Evolutionary conservation across 1,284 basidiomycete species (phyloP), one percentile per base, ranked within the genome.

Genomic region (Irpex lacteus): DNA sequence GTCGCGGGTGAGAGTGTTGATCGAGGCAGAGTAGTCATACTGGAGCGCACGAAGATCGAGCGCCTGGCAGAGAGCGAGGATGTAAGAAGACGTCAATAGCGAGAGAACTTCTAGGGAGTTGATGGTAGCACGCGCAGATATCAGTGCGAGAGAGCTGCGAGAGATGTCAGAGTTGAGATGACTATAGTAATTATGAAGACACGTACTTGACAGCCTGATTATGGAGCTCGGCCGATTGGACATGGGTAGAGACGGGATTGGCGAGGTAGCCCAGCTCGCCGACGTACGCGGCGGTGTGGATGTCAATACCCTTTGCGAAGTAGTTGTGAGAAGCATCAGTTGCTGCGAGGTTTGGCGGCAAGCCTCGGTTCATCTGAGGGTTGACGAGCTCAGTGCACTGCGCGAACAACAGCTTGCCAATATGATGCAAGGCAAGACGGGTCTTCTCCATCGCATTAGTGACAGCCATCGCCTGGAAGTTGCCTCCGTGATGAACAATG

Each of bases 381-480:
- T 95, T 94, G 70, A 91, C 79, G 32, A 95, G 81, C 74, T 96
- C 94, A 0, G 94, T 92, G 70, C 87, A 84, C 74, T 96, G 94
- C 15, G 91, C 83, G 74, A 95, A 96, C 64, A 93, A 78, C 58
- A 96, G 78, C 75, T 94, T 93, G 65, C 93, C 94, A 63, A 95
- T 84, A 70, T 94, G 91, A 68, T 93, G 86, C 36, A 96, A 79
- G 2, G 90, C 84, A 50, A 95, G 85, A 18, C 94, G 88, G 4
- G 91, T 91, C 75, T 94, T 92, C 75, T 96, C 94, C 89, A 95
- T 94, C 4, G 90, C 89, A 64, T 93, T 94, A 5, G 93, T 92
- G 61, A 96, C 85, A 1, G 92, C 83, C 86, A 94, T 92, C 1
- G 91, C 92, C 74, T 94, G 92, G 83, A 95, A 95, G 73, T 94